Evolutionary conservation across 495 filamentous ascomycete species (phyloP), one percentile per base, ranked within the genome.

Genomic region (Penicillium salamii): DNA sequence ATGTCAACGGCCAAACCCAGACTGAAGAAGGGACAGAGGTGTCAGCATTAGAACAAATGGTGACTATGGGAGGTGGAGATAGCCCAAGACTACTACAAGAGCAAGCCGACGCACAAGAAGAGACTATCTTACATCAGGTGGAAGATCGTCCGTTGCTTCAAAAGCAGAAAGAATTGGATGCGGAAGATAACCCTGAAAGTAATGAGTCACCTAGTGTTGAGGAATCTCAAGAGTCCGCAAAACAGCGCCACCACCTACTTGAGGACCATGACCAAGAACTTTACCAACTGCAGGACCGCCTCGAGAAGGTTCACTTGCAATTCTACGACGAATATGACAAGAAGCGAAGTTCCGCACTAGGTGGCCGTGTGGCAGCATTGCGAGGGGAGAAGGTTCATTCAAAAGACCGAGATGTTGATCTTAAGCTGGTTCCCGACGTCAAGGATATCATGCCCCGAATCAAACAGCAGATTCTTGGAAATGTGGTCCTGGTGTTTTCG

Each of bases 211-310:
- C 65, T 4, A 70, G 61, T 38, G 48, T 71, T 18, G 72, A 80
- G 1, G 68, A 74, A 17, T 66, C 74, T 13, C 67, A 65, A 33
- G 72, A 79, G 19, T 37, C 61, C 3, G 66, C 58, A 44, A 78
- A 69, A 49, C 76, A 76, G 15, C 77, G 84, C 12, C 91, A 97
- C 65, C 86, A 91, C 56, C 72, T 96, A 5, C 79, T 97, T 18
- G 82, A 86, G 36, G 90, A 97, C 61, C 84, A 91, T 63, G 91
- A 96, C 58, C 73, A 71, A 20, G 91, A 97, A 59, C 79, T 99
- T 4, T 70, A 77, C 28, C 78, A 82, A 31, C 78, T 99, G 5
- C 83, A 91, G 57, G 67, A 77, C 12, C 86, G 86, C 58, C 77
- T 99, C 5, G 79, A 82, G 13, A 73, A 72, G 37, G 79, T 99